Percentiles rank a stretch among this genome's conserved stretches.
Evolutionary conservation across 257 asterid species (phyloP).

Genomic region (Schizonepeta tenuifolia): DNA sequence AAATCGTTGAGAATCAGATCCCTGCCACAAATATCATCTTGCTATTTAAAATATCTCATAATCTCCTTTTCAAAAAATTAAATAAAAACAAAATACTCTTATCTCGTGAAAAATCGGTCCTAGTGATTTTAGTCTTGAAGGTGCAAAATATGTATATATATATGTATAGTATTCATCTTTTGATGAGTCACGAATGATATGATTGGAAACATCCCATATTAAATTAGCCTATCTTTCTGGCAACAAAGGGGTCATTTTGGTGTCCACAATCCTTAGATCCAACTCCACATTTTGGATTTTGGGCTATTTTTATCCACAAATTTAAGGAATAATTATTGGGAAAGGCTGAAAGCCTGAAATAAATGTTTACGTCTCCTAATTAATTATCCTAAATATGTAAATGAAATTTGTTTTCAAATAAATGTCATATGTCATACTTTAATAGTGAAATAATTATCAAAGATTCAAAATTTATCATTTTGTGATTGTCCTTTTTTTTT

Average conservation of each 20-base stretch:
- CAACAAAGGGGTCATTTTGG: not conserved
- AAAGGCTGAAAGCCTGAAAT: not conserved
- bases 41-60: not conserved
- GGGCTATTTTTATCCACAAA: not conserved
- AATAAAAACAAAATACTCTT: too few relatives aligned
- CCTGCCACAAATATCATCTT: not conserved
- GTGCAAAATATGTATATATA: not conserved
- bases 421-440: too few relatives aligned
- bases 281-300: not conserved
- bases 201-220: not conserved
- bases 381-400: too few relatives aligned
- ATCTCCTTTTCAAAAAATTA: too few relatives aligned
- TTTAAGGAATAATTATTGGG: not conserved
- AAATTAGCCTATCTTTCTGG: not conserved
- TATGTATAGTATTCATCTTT: not conserved
- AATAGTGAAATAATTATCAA: too few relatives aligned
- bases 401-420: too few relatives aligned
- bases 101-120: too few relatives aligned
- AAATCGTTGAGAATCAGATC: not conserved
- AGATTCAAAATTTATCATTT: too few relatives aligned
- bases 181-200: not conserved
- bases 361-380: not conserved
- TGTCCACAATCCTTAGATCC: not conserved
- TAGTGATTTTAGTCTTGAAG: too few relatives aligned
- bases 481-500: too few relatives aligned